Conservation (phyloP, 139 green algal species). For the Limnomonas spitsbergensis region DNA sequence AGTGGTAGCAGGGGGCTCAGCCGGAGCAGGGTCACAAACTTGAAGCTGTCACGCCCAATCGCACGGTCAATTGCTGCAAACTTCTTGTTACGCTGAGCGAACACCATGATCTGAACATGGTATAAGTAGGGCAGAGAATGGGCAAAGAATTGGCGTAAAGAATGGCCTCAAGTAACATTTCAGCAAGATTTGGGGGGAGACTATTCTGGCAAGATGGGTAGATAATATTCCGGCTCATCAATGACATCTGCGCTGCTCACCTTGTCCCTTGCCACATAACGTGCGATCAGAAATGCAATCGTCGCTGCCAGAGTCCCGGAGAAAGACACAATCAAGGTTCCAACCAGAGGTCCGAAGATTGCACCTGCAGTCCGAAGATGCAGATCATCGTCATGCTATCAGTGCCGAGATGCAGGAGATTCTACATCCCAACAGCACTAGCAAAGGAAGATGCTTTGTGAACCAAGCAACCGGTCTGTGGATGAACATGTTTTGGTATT, state of each 20-base stretch:
- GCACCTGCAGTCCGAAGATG: conserved; percentile 40
- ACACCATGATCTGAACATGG: conserved; percentile 9
- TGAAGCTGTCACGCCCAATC: conserved; percentile 85
- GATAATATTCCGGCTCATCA: too few relatives aligned
- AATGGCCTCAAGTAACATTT: too few relatives aligned
- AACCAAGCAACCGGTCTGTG: too few relatives aligned
- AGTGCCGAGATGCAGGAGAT: too few relatives aligned
- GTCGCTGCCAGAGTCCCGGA: conserved; percentile 72
- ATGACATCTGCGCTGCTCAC: conserved; percentile 40
- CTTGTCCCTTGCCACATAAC: conserved; percentile 82
- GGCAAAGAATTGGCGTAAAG: too few relatives aligned
- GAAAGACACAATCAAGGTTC: conserved; percentile 73
- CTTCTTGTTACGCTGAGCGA: conserved; percentile 44
- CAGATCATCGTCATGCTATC: too few relatives aligned
- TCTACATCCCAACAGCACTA: too few relatives aligned
- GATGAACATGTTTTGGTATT: too few relatives aligned
- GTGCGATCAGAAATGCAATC: conserved; percentile 88
- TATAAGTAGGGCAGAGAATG: too few relatives aligned
- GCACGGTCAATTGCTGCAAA: conserved; percentile 87
- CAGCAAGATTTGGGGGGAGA: too few relatives aligned
- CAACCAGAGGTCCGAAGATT: conserved; percentile 79
- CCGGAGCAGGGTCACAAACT: conserved; percentile 90
- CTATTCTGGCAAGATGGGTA: too few relatives aligned
- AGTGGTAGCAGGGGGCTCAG: conserved; percentile 89
- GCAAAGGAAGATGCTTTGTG: too few relatives aligned